Evolutionary conservation across 257 asterid genomes (phyloP).

Genomic region (Solanum medicagineum): DNA sequence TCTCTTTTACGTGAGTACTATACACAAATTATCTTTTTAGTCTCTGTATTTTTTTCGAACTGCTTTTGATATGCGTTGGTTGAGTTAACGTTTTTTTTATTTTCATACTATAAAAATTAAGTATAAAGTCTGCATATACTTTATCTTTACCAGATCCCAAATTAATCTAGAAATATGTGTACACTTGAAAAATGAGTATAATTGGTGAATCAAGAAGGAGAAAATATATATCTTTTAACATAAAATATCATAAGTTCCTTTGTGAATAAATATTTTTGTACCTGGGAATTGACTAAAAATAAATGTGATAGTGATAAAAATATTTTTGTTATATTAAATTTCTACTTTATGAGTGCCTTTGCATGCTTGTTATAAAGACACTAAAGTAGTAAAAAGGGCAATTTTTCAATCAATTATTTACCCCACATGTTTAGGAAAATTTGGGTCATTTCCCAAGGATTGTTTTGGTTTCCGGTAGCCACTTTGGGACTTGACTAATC

Average conservation of each 20-base stretch:
- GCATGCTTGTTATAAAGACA: neutral
- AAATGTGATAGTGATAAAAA: neutral
- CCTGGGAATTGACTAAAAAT: neutral
- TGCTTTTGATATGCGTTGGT: neutral
- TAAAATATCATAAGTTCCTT: neutral
- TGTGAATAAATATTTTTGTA: neutral
- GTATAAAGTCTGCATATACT: too few relatives aligned
- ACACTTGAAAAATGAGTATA: neutral
- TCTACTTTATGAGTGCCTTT: neutral
- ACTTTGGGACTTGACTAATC: neutral
- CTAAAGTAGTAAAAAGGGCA: neutral
- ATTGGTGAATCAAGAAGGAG: neutral
- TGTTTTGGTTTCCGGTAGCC: neutral
- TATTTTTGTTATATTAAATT: neutral
- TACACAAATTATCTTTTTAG: neutral
- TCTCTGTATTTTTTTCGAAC: neutral
- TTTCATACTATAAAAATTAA: too few relatives aligned
- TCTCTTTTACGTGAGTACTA: constrained; percentile 52
- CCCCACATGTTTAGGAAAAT: neutral
- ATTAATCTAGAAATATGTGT: too few relatives aligned
- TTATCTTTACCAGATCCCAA: too few relatives aligned
- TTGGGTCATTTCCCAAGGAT: neutral
- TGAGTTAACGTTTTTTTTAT: neutral
- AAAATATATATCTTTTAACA: too few relatives aligned
- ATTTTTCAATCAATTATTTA: neutral